Percentiles rank a stretch among this genome's conserved stretches.
These are phyloP conservation scores for Backusella psychrophila DNA, from an alignment of 192 early-diverging fungal species.

Conservation along the genomic window DNA sequence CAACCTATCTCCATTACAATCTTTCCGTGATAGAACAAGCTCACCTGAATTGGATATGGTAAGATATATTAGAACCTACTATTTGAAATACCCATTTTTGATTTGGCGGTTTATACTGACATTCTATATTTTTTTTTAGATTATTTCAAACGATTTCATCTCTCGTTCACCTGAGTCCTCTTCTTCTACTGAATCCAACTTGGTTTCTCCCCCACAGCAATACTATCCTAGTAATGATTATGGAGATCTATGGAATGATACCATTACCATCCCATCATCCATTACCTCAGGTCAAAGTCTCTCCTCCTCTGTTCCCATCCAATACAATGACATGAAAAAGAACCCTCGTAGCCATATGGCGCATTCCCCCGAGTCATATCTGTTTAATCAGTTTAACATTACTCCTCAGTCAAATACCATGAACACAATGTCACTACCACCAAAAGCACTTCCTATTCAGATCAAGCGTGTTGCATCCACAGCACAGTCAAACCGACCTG, in stretches of 20 bases:
- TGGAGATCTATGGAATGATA: background rate
- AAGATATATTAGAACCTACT: background rate
- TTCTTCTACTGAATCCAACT: constrained; percentile 9
- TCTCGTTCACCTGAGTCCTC: constrained; percentile 10
- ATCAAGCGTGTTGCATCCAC: background rate
- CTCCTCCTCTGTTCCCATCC: constrained; percentile 13
- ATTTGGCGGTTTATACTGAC: background rate
- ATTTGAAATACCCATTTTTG: too few species aligned
- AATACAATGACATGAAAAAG: background rate
- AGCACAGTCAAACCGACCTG: background rate
- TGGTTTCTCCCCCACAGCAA: constrained; percentile 2
- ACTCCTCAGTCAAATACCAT: background rate
- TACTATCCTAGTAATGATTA: background rate
- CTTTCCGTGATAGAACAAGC: background rate
- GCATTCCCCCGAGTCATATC: background rate
- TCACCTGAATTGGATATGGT: constrained; percentile 3
- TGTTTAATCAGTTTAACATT: background rate
- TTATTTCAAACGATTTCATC: constrained; percentile 1
- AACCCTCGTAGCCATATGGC: background rate
- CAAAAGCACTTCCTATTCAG: constrained; percentile 10
- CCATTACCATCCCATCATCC: background rate
- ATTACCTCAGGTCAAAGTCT: background rate
- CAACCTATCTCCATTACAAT: background rate
- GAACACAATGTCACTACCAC: background rate
- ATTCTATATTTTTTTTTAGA: background rate